Conservation (phyloP, 331 rosid species). For the Cydonia oblonga region DNA sequence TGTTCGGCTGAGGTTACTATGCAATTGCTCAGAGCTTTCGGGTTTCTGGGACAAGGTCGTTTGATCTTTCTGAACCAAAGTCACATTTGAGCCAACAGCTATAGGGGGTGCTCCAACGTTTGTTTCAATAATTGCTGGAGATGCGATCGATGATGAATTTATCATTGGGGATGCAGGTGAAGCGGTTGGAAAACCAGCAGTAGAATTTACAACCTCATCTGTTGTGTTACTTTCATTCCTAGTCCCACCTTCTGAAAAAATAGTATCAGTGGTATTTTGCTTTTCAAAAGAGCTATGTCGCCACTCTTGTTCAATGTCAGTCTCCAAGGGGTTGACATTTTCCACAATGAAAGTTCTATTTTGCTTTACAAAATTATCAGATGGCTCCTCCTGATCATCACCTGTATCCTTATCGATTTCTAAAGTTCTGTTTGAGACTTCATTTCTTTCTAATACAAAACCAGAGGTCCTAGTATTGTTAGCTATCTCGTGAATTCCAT, state of each 20-base stretch:
- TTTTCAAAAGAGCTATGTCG: not conserved
- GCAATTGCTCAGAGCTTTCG: constrained; percentile 25
- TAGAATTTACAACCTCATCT: constrained; percentile 14
- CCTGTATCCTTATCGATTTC: constrained; percentile 11
- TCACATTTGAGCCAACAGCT: constrained; percentile 15
- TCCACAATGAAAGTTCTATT: constrained; percentile 16
- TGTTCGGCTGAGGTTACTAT: not conserved
- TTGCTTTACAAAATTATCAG: constrained; percentile 12
- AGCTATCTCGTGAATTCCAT: constrained; percentile 11
- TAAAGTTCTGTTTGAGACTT: constrained; percentile 4
- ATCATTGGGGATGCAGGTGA: constrained; percentile 17
- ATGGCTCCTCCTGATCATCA: not conserved
- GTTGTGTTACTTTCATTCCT: constrained; percentile 17
- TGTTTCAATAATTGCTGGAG: constrained; percentile 16
- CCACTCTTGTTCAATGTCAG: constrained; percentile 18
- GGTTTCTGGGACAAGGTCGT: constrained; percentile 6
- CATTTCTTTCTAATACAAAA: constrained; percentile 4
- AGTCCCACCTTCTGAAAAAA: constrained; percentile 11
- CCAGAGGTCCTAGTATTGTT: constrained; percentile 17
- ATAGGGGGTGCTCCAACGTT: constrained; percentile 15
- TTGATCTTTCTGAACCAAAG: constrained; percentile 15
- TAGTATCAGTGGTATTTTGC: constrained; percentile 7
- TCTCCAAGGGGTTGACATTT: constrained; percentile 12
- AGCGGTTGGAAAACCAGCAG: constrained; percentile 17
- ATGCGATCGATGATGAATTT: constrained; percentile 12